These are phyloP conservation scores for Candida maris DNA, from an alignment of 805 yeast genomes.

Conservation along the genomic window DNA sequence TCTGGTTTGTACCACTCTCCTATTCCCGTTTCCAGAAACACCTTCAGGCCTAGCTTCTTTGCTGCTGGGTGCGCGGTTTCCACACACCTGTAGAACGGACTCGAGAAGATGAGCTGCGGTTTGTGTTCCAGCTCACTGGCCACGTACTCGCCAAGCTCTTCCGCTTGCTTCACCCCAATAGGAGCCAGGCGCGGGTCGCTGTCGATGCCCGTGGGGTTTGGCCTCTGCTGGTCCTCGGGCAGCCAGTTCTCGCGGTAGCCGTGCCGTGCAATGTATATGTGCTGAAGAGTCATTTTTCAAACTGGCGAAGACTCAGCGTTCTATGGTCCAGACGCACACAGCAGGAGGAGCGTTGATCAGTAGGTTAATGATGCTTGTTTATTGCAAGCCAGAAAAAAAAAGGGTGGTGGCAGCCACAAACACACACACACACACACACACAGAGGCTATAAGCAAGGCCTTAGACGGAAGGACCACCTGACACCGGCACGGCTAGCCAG, in stretches of 20 bases:
- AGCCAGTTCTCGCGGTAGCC: constrained; percentile 91
- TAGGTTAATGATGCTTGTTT: no score
- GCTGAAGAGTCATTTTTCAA: constrained; percentile 47
- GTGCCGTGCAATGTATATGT: constrained; percentile 75
- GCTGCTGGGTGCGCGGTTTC: constrained; percentile 78
- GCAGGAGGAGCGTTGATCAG: no score
- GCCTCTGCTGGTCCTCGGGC: constrained; percentile 78
- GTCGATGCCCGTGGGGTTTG: constrained; percentile 86
- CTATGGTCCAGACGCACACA: no score
- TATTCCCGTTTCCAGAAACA: constrained; percentile 74
- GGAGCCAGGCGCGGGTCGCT: constrained; percentile 86
- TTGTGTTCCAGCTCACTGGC: constrained; percentile 41
- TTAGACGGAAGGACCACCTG: no score
- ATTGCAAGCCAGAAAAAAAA: no score
- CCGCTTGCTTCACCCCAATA: constrained; percentile 86
- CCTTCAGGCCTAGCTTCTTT: constrained; percentile 49
- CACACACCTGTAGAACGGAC: constrained; percentile 88
- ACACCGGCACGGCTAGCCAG: no score
- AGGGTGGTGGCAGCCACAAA: no score
- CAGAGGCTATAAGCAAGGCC: no score
- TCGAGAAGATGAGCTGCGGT: constrained; percentile 68
- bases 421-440: no score
- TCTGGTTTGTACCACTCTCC: constrained; percentile 90
- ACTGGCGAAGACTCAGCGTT: no score
- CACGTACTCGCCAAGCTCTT: constrained; percentile 66